Evolutionary conservation across 2,329 filamentous ascomycete genomes (phyloP).

Genomic region (Parascedosporium putredinis): DNA sequence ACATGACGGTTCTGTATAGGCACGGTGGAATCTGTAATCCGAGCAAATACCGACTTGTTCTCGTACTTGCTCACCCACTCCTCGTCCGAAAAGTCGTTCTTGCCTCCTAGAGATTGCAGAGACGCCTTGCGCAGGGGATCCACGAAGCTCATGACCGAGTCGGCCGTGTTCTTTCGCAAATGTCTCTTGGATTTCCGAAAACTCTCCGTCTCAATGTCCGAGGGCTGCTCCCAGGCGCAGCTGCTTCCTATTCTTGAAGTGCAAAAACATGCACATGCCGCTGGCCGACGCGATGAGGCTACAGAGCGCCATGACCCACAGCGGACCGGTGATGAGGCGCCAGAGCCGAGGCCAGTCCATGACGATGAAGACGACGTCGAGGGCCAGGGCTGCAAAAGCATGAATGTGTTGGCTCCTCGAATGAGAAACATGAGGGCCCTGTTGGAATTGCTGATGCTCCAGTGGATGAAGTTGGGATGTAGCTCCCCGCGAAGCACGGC

Average conservation of each 20-base stretch:
- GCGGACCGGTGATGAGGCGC: conserved; percentile 54
- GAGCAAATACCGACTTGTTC: conserved; percentile 58
- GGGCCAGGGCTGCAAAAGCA: conserved; percentile 48
- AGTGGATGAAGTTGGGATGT: conserved; percentile 76
- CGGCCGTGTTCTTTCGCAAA: conserved; percentile 11
- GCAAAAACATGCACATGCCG: conserved; percentile 70
- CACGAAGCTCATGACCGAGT: conserved; percentile 10
- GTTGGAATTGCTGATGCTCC: conserved; percentile 77
- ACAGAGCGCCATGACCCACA: conserved; percentile 60
- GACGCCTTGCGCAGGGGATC: conserved; percentile 14
- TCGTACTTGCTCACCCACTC: conserved; percentile 66
- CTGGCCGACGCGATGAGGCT: conserved; percentile 64
- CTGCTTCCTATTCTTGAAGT: conserved; percentile 68
- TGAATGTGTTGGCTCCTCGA: conserved; percentile 49
- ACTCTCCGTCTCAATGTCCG: conserved; percentile 17
- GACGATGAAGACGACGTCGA: conserved; percentile 55
- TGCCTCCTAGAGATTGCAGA: conserved; percentile 42
- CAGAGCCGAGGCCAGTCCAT: conserved; percentile 54
- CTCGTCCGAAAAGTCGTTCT: conserved; percentile 63
- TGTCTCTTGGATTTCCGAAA: conserved; percentile 9
- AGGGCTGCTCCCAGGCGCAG: conserved; percentile 65
- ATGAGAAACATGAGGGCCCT: conserved; percentile 61
- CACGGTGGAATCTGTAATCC: conserved; percentile 51
- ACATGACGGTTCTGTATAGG: conserved; percentile 16
- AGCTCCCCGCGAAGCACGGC: conserved; percentile 61